Evolutionary conservation across 2,329 filamentous ascomycete genomes (phyloP), one percentile per base, ranked within the genome.

Genomic region (Aspergillus sp.): DNA sequence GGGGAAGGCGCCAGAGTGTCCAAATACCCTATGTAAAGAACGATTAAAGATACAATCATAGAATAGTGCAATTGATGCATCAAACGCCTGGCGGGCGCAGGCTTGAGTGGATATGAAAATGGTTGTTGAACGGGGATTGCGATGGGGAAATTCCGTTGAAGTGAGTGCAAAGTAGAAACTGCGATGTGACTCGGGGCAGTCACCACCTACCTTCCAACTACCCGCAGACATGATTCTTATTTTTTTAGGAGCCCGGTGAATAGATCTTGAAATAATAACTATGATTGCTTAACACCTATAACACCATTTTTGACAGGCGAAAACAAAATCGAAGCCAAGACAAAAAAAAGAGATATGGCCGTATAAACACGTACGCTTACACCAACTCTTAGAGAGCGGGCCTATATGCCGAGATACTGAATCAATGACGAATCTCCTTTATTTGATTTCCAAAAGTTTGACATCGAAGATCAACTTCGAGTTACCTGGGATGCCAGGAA

Each of bases 391-490:
- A n/a, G 12, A 4, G 23, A 27, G 17, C 23, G 12, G 27, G 25
- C 17, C 27, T 21, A 40, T 27, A 21, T 40, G 8, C 37, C 37
- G 53, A 14, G 2, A n/a, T 4, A 39, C 41, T n/a, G 3, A 31
- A 23, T 45, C 41, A 33, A 43, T 21, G 19, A 43, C 6, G 40
- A 3, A 19, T 59, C 52, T 27, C 43, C 57, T 77, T 82, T 87
- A 93, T 82, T 92, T 92, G 78, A 92, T 90, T 77, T 90, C 87
- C 55, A 93, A 80, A 54, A 93, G 82, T 84, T 93, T 95, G 70
- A 95, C 84, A 76, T 99, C 96, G 76, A 99, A 99, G 74, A 90
- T 85, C 76, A 99, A 81, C 66, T 89, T 91, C 76, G 91, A 93
- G 85, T 98, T 97, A 68, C 83, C 84, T 23, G 95, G 95, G 68